phyloP scores from a whole-genome alignment of 768 basidiomycete species.

The Kwoniella shandongensis region DNA sequence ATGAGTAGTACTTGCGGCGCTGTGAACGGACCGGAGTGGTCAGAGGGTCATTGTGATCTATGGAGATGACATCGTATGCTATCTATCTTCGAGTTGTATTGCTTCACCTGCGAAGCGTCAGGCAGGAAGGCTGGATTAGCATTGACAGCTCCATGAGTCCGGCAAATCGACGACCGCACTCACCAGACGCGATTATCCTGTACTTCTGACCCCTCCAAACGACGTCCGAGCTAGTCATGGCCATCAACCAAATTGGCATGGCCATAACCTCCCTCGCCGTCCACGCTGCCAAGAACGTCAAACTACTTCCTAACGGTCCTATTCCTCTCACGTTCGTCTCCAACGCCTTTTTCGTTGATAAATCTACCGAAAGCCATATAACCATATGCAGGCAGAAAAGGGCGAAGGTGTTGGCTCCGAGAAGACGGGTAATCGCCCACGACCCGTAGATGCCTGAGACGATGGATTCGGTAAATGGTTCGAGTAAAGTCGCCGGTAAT shows the following conservation, averaged over 20 bases:
- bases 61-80: too few relatives aligned
- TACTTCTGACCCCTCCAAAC: slow-evolving; percentile 84
- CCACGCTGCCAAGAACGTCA: slow-evolving; percentile 76
- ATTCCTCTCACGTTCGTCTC: slow-evolving; percentile 63
- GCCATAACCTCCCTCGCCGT: slow-evolving; percentile 73
- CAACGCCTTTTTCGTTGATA: slow-evolving; percentile 79
- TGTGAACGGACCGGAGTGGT: too few relatives aligned
- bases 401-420: slow-evolving; percentile 36
- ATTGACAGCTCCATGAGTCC: neutral
- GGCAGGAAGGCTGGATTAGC: neutral
- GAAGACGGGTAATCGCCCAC: slow-evolving; percentile 58
- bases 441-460: slow-evolving; percentile 68
- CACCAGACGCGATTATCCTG: slow-evolving; percentile 70
- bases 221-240: slow-evolving; percentile 77
- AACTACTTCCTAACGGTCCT: slow-evolving; percentile 51
- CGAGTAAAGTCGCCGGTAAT: slow-evolving; percentile 72
- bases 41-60: too few relatives aligned
- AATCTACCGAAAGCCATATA: slow-evolving; percentile 73
- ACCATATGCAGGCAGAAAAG: slow-evolving; percentile 61
- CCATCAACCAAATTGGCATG: slow-evolving; percentile 82
- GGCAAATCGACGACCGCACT: slow-evolving; percentile 54
- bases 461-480: slow-evolving; percentile 89
- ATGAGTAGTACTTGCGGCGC: too few relatives aligned
- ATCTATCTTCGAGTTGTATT: slow-evolving; percentile 9
- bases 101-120: slow-evolving; percentile 7